A percentile compares a stretch with the other conserved stretches of the same genome.
Evolutionary conservation across 331 rosid genomes (phyloP).

Genomic region (Rosa hybrid): DNA sequence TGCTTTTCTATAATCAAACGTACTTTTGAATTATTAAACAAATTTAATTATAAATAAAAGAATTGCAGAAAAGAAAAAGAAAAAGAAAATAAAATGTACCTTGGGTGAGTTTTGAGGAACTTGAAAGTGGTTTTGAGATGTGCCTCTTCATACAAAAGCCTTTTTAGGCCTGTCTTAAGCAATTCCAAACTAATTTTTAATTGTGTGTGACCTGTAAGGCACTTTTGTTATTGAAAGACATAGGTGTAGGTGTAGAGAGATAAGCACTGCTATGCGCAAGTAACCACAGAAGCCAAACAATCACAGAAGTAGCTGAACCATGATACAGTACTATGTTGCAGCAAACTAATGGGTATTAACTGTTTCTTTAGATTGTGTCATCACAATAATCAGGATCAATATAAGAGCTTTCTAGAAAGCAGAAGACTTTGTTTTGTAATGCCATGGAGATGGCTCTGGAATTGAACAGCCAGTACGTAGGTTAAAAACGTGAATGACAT

Average conservation of each 20-base stretch:
- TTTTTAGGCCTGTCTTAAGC: background rate
- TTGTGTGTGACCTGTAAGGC: background rate
- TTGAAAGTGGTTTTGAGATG: background rate
- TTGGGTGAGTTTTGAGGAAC: background rate
- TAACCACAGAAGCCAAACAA: background rate
- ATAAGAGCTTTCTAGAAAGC: background rate
- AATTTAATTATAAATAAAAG: too few relatives aligned
- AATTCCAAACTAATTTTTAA: background rate
- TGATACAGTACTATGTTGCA: background rate
- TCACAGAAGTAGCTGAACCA: background rate
- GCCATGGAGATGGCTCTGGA: background rate
- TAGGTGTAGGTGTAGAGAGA: background rate
- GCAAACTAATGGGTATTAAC: background rate
- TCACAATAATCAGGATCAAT: too few relatives aligned
- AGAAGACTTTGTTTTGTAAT: background rate
- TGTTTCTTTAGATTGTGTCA: background rate
- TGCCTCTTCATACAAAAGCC: background rate
- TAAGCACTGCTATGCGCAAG: background rate
- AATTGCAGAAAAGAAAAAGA: too few relatives aligned
- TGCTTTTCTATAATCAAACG: background rate
- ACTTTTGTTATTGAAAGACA: background rate
- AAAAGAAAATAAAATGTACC: background rate
- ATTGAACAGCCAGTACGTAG: background rate
- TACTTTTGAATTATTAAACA: background rate
- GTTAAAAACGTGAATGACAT: background rate